Percentiles rank a stretch among this genome's conserved stretches.
Evolutionary conservation across 2,329 filamentous ascomycete species (phyloP).

Genomic region (Thermochaetoides dissita): DNA sequence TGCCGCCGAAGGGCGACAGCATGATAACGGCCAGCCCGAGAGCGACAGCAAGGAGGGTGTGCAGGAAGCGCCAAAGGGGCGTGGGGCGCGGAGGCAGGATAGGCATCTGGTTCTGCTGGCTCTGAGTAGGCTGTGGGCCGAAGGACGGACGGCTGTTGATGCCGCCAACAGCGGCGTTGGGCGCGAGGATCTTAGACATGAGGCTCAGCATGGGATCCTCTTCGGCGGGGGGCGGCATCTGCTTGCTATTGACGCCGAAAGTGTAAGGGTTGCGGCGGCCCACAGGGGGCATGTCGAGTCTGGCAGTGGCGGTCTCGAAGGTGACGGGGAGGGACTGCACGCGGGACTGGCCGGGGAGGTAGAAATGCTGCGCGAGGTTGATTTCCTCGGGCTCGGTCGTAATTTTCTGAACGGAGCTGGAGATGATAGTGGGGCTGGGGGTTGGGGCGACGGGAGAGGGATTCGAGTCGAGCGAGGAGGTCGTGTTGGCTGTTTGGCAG

Average conservation of each 20-base stretch:
- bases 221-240: too few species aligned
- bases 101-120: constrained; percentile 14
- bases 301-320: too few species aligned
- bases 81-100: constrained; percentile 23
- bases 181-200: constrained; percentile 1
- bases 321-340: too few species aligned
- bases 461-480: too few species aligned
- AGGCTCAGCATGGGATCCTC: too few species aligned
- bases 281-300: too few species aligned
- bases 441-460: too few species aligned
- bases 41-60: constrained; percentile 55
- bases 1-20: constrained; percentile 55
- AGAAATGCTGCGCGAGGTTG: constrained; percentile 65
- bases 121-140: neutral
- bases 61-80: constrained; percentile 57
- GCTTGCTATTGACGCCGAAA: too few species aligned
- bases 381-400: constrained; percentile 53
- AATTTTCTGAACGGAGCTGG: constrained; percentile 14
- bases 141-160: constrained; percentile 7
- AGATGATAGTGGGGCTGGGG: neutral
- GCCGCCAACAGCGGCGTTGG: constrained; percentile 14
- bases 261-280: too few species aligned
- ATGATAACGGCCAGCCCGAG: constrained; percentile 59
- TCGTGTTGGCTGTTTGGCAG: too few species aligned
- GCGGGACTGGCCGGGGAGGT: constrained; percentile 23